Evolutionary conservation across 1,284 basidiomycete species (phyloP).

Genomic region (Malassezia arunalokei): DNA sequence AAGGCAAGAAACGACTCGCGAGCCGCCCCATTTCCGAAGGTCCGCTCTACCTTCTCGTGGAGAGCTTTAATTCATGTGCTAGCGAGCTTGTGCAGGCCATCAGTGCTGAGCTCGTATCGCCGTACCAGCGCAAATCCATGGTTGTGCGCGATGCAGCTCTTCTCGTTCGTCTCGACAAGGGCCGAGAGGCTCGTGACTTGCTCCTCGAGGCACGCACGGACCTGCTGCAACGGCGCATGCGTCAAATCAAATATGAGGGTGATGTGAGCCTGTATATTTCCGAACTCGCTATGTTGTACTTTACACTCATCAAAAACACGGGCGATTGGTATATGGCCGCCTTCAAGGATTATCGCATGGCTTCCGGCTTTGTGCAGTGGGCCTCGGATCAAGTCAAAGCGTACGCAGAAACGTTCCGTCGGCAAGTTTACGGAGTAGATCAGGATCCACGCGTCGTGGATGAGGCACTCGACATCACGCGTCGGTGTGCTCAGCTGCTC

Average conservation of each 20-base stretch:
- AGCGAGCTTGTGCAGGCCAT: conserved; percentile 57
- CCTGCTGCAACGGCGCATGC: conserved; percentile 62
- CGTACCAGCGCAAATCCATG: conserved; percentile 64
- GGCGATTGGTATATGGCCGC: conserved; percentile 94
- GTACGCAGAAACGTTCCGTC: conserved; percentile 73
- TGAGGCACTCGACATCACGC: conserved; percentile 24
- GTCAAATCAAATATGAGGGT: conserved; percentile 81
- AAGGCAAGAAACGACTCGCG: conserved; percentile 55
- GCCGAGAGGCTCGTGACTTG: conserved; percentile 64
- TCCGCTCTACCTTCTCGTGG: conserved; percentile 16
- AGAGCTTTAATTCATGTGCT: conserved; percentile 17
- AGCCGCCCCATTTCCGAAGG: conserved; percentile 50
- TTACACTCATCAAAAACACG: conserved; percentile 83
- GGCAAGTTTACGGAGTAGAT: conserved; percentile 65
- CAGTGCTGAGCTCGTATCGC: conserved; percentile 60
- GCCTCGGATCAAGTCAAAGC: conserved; percentile 71
- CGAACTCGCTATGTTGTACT: conserved; percentile 68
- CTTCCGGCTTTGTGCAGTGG: conserved; percentile 83
- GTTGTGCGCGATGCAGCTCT: conserved; percentile 62
- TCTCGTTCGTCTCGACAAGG: conserved; percentile 63
- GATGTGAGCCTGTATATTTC: conserved; percentile 65
- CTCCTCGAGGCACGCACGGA: conserved; percentile 70
- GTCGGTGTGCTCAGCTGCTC: conserved; percentile 25
- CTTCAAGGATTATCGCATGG: conserved; percentile 85
- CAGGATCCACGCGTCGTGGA: conserved; percentile 23